phyloP scores from a whole-genome alignment of 2,329 filamentous ascomycete genomes.

The Tympanopsis confertula region DNA sequence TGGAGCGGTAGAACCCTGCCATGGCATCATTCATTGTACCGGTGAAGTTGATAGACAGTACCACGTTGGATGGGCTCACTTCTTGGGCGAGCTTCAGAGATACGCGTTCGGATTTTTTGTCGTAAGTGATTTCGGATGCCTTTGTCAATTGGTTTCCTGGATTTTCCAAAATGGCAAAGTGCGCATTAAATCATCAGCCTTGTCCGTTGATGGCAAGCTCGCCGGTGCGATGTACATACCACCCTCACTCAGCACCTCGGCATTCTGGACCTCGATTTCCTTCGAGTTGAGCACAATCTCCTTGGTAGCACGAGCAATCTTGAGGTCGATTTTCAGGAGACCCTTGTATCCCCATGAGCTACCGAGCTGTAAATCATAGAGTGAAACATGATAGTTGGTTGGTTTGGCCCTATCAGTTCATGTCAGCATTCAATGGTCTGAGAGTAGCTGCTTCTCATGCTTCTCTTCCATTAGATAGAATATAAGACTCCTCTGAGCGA shows the following conservation, averaged over 20 bases:
- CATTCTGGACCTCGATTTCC: slow-evolving; percentile 1
- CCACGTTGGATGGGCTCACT: not conserved
- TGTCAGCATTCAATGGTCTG: not conserved
- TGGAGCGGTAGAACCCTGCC: slow-evolving; percentile 82
- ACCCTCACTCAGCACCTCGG: not conserved
- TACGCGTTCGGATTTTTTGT: not conserved
- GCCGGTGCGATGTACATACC: not conserved
- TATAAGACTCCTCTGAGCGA: no score
- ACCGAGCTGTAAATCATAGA: not conserved
- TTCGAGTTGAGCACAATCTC: not conserved
- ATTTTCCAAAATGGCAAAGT: no score
- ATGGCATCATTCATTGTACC: slow-evolving; percentile 1
- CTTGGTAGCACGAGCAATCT: not conserved
- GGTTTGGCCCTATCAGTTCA: not conserved
- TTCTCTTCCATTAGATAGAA: no score
- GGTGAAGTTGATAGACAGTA: slow-evolving; percentile 1
- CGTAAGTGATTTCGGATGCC: not conserved
- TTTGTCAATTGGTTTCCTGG: not conserved
- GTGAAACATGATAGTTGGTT: not conserved
- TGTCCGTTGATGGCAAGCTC: no score
- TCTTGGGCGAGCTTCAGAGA: not conserved
- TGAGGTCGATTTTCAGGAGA: not conserved
- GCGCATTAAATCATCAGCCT: no score
- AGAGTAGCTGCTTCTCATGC: no score
- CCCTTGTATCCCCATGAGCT: not conserved